Base-by-base conservation (phyloP, 2,329 filamentous ascomycete species). In the Microsporum audouinii region DNA sequence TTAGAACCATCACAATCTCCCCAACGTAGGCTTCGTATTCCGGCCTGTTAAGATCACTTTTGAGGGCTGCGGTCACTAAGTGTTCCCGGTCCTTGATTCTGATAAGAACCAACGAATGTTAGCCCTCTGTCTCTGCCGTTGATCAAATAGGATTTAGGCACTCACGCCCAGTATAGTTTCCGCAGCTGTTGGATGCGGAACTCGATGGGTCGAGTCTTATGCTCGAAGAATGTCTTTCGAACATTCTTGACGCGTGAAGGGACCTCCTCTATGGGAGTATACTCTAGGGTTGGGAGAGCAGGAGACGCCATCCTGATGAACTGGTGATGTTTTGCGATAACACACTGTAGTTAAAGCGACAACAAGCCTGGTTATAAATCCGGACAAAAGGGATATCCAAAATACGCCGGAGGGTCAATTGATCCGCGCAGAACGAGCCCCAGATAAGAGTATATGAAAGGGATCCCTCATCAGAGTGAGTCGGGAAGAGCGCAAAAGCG, bases 91-190 rank as follows among this genome's bases (percentile, higher is more conserved):
- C 92, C 66, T 85, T 85, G 66, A 96, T 74, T 5, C 79, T 80
- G 60, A 60, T 33, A 27, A 4, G 34, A 59, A 45, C 55, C 23
- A 65, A 45, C 41, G 53, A 61, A 34, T 23, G 39, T 47, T n/a
- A 33, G 56, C 41, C 17, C 17, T 23, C 17, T 23, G 17, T 23
- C 17, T 59, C 34, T 3, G 47, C 5, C 3, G 45, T 51, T 43
- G 47, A 23, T 10, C 39, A 39, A 17, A 49, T 33, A 17, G n/a
- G 36, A 14, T 23, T n/a, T 5, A 3, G 14, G 31, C 31, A 71
- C 74, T 74, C 66, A 81, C 79, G 83, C 91, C 94, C 94, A 97
- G 79, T 96, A 97, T 61, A 97, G 85, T 81, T 91, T 92, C 68
- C 91, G 88, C 63, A 99, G 84, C 80, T 97, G 94, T 60, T 84